Evolutionary conservation across 495 filamentous ascomycete genomes (phyloP), one percentile per base, ranked within the genome.

Genomic region (Aspergillus bertholletiae): DNA sequence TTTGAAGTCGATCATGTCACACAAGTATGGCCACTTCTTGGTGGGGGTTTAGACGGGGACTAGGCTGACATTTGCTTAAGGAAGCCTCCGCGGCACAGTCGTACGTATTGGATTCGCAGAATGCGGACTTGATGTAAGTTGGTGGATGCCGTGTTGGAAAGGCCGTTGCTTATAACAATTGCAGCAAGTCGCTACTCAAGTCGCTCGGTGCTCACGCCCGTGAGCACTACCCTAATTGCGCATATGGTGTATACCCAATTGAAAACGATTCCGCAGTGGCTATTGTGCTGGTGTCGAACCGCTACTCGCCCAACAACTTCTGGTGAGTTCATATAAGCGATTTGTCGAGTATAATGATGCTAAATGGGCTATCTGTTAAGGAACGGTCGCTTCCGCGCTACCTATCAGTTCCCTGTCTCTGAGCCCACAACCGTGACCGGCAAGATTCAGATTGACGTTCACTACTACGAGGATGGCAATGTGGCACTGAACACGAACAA

Each of bases 401-500:
- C 85, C 46, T 97, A 97, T 75, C 64, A 69, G 60, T 46, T 75
- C 40, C 82, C 87, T 68, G 87, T 88, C 72, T 76, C 87, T 11
- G 73, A 84, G 6, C 66, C 73, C n/a, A 63, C 73, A 30, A 66
- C 71, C 49, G 53, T 76, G 22, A 72, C 71, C 21, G 73, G 74
- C 64, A 75, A 74, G 49, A 63, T 77, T 71, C 59, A 83, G 73
- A 49, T 82, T 66, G 66, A 80, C 70, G 93, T 99, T 43, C 95
- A 99, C 79, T 99, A 99, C 82, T 99, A 97, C 79, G 95, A 99
- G 73, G 95, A 99, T 72, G 95, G 95, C 37, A 99, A 99, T 64
- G 95, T 99, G 41, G 84, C 94, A 2, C 80, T 99, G 40, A 79
- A 89, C 55, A 96, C 92, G 12, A 85, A 77, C 60, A 97, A 97